Evolutionary conservation across 129 eudicot genomes (phyloP).

Genomic region (Artemisia tridentata): DNA sequence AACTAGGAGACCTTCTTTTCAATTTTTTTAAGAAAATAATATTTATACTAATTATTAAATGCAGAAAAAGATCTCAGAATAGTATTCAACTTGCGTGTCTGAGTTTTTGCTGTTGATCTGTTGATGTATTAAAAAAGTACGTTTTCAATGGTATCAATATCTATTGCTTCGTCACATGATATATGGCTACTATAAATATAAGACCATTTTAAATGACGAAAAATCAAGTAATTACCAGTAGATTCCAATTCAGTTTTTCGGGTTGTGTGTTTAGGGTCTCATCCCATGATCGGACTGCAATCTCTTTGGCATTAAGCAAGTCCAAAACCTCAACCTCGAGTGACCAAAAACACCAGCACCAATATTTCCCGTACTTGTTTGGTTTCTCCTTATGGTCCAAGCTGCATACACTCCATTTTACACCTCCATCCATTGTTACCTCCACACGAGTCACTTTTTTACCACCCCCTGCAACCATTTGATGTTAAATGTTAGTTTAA

Average conservation of each 20-base stretch:
- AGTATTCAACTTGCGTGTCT: too few relatives aligned
- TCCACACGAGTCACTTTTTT: constrained; percentile 94
- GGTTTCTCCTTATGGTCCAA: constrained; percentile 83
- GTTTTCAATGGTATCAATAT: not conserved
- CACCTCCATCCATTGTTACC: constrained; percentile 92
- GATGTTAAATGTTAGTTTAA: not conserved
- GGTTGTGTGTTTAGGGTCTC: constrained; percentile 93
- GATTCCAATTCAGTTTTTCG: constrained; percentile 92
- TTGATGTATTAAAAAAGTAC: too few relatives aligned
- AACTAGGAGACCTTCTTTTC: not conserved
- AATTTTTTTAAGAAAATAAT: too few relatives aligned
- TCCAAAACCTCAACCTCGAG: constrained; percentile 89
- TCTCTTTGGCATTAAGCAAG: constrained; percentile 73
- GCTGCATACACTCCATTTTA: constrained; percentile 60
- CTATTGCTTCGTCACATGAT: too few relatives aligned
- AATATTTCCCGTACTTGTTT: constrained; percentile 73
- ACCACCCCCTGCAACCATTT: constrained; percentile 66
- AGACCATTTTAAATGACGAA: not conserved
- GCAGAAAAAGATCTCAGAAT: too few relatives aligned
- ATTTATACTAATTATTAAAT: too few relatives aligned
- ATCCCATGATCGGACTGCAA: constrained; percentile 97
- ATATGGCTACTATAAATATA: not conserved
- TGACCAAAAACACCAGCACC: constrained; percentile 99
- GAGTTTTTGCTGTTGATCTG: too few relatives aligned
- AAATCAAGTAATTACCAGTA: constrained; percentile 49